These are phyloP conservation scores for Pleurotus cornucopiae DNA, from an alignment of 768 basidiomycete species.

Conservation along the genomic window DNA sequence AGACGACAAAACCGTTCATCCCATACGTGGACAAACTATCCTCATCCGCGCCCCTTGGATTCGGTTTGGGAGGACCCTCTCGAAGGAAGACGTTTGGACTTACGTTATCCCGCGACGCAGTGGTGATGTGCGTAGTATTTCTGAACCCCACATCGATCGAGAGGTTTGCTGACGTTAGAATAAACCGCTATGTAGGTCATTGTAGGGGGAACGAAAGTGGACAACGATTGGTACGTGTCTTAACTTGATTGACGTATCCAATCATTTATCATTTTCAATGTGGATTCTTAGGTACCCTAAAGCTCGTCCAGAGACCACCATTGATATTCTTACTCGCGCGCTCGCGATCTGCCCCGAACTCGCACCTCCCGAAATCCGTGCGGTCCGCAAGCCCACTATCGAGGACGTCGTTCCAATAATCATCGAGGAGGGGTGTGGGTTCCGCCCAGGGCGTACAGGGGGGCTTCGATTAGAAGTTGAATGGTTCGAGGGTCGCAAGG, in stretches of 20 bases:
- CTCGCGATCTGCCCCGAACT: constrained; percentile 54
- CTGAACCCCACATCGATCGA: neutral
- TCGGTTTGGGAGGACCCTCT: constrained; percentile 48
- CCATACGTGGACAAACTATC: constrained; percentile 83
- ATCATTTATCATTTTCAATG: neutral
- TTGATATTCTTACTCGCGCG: constrained; percentile 49
- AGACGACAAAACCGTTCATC: constrained; percentile 69
- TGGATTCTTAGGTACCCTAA: constrained; percentile 50
- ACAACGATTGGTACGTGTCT: constrained; percentile 54
- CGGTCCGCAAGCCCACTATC: constrained; percentile 38
- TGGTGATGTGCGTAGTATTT: constrained; percentile 38
- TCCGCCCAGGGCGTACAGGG: constrained; percentile 65
- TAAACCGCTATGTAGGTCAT: constrained; percentile 31
- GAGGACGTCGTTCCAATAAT: constrained; percentile 47
- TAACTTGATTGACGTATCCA: neutral
- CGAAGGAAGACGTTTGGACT: constrained; percentile 35
- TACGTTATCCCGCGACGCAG: constrained; percentile 64
- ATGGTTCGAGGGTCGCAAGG: constrained; percentile 26
- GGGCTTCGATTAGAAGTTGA: constrained; percentile 60
- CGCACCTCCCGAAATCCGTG: constrained; percentile 49
- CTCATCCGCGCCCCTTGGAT: constrained; percentile 68
- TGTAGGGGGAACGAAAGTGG: constrained; percentile 55
- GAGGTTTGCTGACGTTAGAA: neutral
- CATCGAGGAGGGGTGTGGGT: constrained; percentile 51
- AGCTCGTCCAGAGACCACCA: constrained; percentile 59